Base-by-base conservation (phyloP, 2,329 filamentous ascomycete genomes). In the Diaporthe sp. region DNA sequence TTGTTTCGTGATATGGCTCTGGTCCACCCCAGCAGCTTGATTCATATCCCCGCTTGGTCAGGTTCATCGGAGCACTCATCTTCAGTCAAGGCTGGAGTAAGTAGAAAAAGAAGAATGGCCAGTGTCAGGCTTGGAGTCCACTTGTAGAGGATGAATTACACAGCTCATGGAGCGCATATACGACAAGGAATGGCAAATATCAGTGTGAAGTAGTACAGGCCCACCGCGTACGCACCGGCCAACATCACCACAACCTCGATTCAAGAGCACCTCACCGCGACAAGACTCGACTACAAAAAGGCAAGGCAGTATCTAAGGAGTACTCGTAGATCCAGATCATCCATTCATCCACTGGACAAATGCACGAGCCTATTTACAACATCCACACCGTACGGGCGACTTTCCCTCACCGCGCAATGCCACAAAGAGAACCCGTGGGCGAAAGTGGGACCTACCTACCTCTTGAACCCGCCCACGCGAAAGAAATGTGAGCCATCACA, bases 361-460 rank as follows among this genome's bases (percentile, higher is more conserved):
- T 5, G 64, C 47, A 68, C 47, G 64, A 40, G 47, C 47, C 45
- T 22, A 22, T 19, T 13, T 4, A 35, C 42, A 28, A 28, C 47
- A 13, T 33, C 64, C 47, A 68, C 47, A 52, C 33, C 22, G 30
- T 25, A 47, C 17, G 28, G 28, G n/a, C 42, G 25, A 47, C 19
- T n/a, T 52, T 38, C 30, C 8, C 22, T 52, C 30, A 67, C 47
- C 64, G 64, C 64, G 30, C 30, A 52, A n/a, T 33, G 61, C 47
- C 47, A 52, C 47, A 68, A 47, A 68, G 47, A n/a, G 64, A 40
- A 68, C 45, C 45, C 64, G 47, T 54, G 47, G 47, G 64, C 64
- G 64, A 54, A 68, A 68, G 64, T 68, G 64, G 47, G 64, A 67
- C 64, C 30, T 33, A n/a, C n/a, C n/a, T n/a, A n/a, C n/a, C 40